Percentiles rank a stretch among this genome's conserved stretches.
phyloP scores from a whole-genome alignment of 1,284 basidiomycete species.

The Trametes versicolor region DNA sequence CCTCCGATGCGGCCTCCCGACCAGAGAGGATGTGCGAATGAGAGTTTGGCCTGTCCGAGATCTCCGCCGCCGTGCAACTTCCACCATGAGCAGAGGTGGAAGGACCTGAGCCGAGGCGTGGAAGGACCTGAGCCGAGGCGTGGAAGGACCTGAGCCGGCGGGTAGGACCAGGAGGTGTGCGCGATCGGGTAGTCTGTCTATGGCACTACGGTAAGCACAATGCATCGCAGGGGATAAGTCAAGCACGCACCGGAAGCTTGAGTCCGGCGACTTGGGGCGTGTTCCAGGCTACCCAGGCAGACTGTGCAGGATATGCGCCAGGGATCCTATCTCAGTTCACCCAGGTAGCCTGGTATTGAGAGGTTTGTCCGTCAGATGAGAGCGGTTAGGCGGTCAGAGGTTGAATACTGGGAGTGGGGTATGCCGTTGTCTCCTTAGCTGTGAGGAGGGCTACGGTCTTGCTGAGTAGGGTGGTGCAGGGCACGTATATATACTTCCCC shows the following conservation, averaged over 20 bases:
- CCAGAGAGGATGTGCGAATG: no score
- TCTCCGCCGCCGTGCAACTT: no score
- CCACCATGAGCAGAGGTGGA: no score
- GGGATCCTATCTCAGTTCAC: neutral
- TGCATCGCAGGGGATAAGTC: neutral
- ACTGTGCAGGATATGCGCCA: neutral
- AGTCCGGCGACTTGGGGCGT: neutral
- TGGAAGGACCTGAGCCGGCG: no score
- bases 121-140: no score
- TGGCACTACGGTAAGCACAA: neutral
- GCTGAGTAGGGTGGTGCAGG: neutral
- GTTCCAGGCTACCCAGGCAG: neutral
- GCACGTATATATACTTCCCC: neutral
- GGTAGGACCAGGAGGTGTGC: no score
- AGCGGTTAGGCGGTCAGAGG: neutral
- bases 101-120: no score
- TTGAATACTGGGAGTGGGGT: neutral
- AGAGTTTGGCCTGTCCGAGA: no score
- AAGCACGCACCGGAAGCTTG: no score
- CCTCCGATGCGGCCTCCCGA: no score
- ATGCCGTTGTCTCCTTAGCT: neutral
- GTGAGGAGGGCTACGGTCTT: neutral
- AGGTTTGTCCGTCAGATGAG: conserved; percentile 15
- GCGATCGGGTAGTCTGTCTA: neutral
- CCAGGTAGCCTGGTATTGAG: conserved; percentile 5